phyloP scores from a whole-genome alignment of 352 stramenopile genomes.

The Phytophthora meadii region DNA sequence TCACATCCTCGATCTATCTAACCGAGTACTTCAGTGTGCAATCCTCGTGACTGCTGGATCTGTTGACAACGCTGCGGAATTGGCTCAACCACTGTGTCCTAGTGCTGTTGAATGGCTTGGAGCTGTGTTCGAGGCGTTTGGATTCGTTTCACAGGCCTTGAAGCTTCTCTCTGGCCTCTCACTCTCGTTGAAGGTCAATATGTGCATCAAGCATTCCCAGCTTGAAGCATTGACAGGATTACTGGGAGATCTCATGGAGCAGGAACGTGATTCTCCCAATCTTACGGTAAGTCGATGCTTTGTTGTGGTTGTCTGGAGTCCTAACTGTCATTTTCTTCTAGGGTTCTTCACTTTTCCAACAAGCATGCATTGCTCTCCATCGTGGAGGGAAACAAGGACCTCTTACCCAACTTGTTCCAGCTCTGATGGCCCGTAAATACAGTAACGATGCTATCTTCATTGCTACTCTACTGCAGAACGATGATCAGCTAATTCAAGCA shows the following conservation, averaged over 20 bases:
- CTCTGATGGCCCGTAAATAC: constrained; percentile 27
- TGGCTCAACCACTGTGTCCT: constrained; percentile 45
- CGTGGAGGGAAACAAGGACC: constrained; percentile 33
- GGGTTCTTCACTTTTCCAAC: constrained; percentile 70
- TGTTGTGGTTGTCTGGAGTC: background rate
- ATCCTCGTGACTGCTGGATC: constrained; percentile 67
- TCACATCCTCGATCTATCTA: constrained; percentile 67
- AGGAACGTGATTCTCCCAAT: constrained; percentile 48
- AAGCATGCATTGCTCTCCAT: constrained; percentile 50
- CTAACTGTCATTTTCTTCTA: constrained; percentile 19
- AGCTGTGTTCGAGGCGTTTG: constrained; percentile 75
- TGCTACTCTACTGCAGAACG: constrained; percentile 53
- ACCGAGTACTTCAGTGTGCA: constrained; percentile 70
- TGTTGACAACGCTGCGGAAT: constrained; percentile 46
- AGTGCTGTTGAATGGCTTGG: constrained; percentile 64
- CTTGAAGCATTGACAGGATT: constrained; percentile 48
- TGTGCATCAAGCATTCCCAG: constrained; percentile 74
- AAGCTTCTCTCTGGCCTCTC: constrained; percentile 48
- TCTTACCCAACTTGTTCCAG: constrained; percentile 34
- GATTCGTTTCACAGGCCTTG: constrained; percentile 48
- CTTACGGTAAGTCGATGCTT: constrained; percentile 40
- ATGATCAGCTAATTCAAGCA: constrained; percentile 44
- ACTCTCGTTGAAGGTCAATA: constrained; percentile 54
- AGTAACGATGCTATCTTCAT: constrained; percentile 62
- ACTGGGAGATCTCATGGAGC: constrained; percentile 32